Evolutionary conservation across 108 stramenopile species (phyloP), one percentile per base, ranked within the genome.

Genomic region (Seminavis robusta): DNA sequence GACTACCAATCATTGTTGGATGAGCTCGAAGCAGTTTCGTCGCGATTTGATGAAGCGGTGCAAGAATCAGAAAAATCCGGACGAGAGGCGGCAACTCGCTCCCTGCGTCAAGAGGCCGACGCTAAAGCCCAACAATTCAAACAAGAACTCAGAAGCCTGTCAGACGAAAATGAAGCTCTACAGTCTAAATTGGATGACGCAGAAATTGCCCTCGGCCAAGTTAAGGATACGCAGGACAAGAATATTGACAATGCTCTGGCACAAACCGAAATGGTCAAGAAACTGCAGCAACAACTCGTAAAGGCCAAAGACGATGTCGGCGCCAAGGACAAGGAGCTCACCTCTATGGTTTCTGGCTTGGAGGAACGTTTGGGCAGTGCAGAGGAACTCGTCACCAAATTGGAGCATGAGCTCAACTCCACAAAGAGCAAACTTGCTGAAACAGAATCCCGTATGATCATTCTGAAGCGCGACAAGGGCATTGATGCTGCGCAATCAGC

Each of bases 11-110:
- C 67, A 3, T 37, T 86, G 21, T 63, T 81, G 33, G 67, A 77
- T 2, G 90, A 92, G 63, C 61, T 92, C 56, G 87, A 86, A 17
- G 85, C 77, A 4, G 71, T 93, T 49, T 77, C 78, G 33, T 47
- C 69, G 30, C 67, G 84, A 17, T 89, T 89, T 63, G 92, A 93
- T 55, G 86, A 80, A 33, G 83, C 63, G 20, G 57, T 71, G 38
- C 50, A 73, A 31, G 76, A 77, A 52, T 72, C 76, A 37, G 63
- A 74, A 34, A 69, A 67, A 30, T 29, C 50, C 39, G 81, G 76
- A 37, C 39, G 38, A 8, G 76, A 77, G 10, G 29, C 47, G 34
- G 74, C 63, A 1, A 24, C 40, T 19, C 24, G 29, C 0, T 57
- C 69, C 25, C 29, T 81, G 24, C 63, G 69, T 4, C 59, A 58